Base-by-base conservation (phyloP, 495 filamentous ascomycete genomes). In the Penicillium manginii region DNA sequence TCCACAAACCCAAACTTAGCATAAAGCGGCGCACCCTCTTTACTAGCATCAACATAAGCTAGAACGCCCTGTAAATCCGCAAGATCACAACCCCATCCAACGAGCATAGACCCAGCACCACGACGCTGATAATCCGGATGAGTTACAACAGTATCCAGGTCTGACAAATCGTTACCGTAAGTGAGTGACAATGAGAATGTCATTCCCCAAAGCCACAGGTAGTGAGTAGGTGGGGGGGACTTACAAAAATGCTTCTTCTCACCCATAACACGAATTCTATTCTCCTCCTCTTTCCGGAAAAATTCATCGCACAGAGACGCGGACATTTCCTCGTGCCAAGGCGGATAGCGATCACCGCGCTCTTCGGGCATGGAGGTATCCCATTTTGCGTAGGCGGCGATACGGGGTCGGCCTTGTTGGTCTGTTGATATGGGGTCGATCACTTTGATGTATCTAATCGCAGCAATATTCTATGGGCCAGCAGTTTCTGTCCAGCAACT, bases 31-130 rank as follows among this genome's bases (percentile, higher is more conserved):
- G 35, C 50, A 40, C 66, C 69, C 2, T 55, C 64, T 42, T 61
- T 58, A 42, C 63, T 65, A 10, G 64, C 62, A 55, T 73, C 64
- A 15, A 72, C 43, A 50, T 70, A 72, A 15, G 61, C 60, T 2
- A 54, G 29, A 18, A 63, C 55, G 7, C 66, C 64, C 29, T 72
- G 62, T 31, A 60, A 40, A 56, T 77, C 74, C 1, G 76, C 74
- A 32, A 64, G 59, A 4, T 72, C 61, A 32, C 78, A 74, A 6
- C 80, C 81, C 82, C 82, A 85, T 14, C 62, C 35, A 6, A 81
- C 67, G 1, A 84, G 73, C 58, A 78, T 70, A 1, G 67, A 66
- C 7, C 78, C 81, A 0, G 83, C 83, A 4, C 82, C 81, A 33
- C 72, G 64, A 11, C 73, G 60, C 51, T 76, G 74, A 54, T 77